Conservation (phyloP, 73 alveolate genomes). For the Durusdinium trenchii region DNA sequence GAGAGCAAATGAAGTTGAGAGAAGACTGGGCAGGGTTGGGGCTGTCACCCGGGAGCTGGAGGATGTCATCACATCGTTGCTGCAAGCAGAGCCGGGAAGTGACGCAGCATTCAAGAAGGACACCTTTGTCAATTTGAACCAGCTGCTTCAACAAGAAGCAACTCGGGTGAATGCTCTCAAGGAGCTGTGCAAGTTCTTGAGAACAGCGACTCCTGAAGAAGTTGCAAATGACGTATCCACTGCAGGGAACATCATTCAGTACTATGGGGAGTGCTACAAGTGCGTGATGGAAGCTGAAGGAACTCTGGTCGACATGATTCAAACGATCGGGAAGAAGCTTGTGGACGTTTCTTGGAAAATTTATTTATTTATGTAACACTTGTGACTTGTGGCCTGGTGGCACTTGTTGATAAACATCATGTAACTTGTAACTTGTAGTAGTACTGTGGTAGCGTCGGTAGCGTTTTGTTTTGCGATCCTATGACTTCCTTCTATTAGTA, state of each 20-base stretch:
- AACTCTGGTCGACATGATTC: not conserved
- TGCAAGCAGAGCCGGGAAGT: not conserved
- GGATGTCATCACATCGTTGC: not conserved
- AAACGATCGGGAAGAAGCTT: constrained; percentile 24
- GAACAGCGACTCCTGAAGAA: not conserved
- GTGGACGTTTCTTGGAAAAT: not conserved
- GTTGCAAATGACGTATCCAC: not conserved
- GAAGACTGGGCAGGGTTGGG: not conserved
- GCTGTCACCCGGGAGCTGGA: not conserved
- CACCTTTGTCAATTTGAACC: not conserved
- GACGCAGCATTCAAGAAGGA: not conserved
- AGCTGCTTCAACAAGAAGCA: not conserved
- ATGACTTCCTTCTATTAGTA: too few relatives aligned
- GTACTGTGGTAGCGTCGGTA: too few relatives aligned
- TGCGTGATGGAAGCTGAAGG: not conserved
- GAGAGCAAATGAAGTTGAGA: not conserved
- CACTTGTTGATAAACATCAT: too few relatives aligned
- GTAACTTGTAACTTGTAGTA: too few relatives aligned
- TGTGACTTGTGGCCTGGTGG: too few relatives aligned
- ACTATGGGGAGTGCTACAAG: not conserved
- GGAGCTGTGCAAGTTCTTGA: constrained; percentile 17
- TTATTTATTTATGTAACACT: too few relatives aligned
- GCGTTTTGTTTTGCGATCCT: too few relatives aligned
- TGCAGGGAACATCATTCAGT: not conserved
- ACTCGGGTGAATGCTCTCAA: not conserved